phyloP scores from a whole-genome alignment of 2,329 filamentous ascomycete genomes.

The Fusarium cicatricum region DNA sequence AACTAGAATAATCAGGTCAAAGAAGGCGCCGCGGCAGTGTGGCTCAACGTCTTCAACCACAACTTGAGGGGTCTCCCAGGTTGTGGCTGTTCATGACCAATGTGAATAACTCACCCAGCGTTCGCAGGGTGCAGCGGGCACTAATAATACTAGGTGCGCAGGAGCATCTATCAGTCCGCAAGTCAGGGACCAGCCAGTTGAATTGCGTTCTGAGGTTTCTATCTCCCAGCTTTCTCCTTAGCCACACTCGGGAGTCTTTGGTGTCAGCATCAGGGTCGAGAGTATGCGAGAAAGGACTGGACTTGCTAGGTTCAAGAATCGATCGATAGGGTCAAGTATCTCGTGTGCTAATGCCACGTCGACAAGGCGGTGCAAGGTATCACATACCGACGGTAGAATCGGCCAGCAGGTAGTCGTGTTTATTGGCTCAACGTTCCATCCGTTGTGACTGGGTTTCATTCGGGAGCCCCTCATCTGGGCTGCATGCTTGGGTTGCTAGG shows the following conservation, averaged over 20 bases:
- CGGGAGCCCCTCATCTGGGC: constrained; percentile 26
- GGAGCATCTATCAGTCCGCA: too few relatives aligned
- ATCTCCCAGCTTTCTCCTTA: too few relatives aligned
- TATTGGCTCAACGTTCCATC: constrained; percentile 19
- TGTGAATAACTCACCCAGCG: too few relatives aligned
- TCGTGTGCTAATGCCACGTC: constrained; percentile 36
- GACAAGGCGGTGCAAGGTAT: constrained; percentile 30
- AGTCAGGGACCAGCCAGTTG: too few relatives aligned
- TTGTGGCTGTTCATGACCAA: constrained; percentile 16
- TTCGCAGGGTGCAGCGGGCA: too few relatives aligned
- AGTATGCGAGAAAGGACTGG: too few relatives aligned
- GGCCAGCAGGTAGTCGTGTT: constrained; percentile 18
- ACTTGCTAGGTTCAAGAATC: too few relatives aligned
- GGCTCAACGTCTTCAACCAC: constrained; percentile 22
- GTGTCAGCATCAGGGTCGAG: too few relatives aligned
- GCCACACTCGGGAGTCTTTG: too few relatives aligned
- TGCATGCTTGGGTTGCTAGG: constrained; percentile 34
- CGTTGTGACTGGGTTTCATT: constrained; percentile 29
- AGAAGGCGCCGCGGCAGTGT: constrained; percentile 22
- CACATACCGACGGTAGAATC: constrained; percentile 24
- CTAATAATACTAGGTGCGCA: too few relatives aligned
- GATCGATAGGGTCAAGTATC: constrained; percentile 40
- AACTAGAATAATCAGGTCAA: not conserved
- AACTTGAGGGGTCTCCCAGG: constrained; percentile 6
- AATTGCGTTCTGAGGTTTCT: too few relatives aligned